A percentile compares a stretch with the other conserved stretches of the same genome.
Evolutionary conservation across 495 filamentous ascomycete genomes (phyloP).

Genomic region (Penicillium cataractarum): DNA sequence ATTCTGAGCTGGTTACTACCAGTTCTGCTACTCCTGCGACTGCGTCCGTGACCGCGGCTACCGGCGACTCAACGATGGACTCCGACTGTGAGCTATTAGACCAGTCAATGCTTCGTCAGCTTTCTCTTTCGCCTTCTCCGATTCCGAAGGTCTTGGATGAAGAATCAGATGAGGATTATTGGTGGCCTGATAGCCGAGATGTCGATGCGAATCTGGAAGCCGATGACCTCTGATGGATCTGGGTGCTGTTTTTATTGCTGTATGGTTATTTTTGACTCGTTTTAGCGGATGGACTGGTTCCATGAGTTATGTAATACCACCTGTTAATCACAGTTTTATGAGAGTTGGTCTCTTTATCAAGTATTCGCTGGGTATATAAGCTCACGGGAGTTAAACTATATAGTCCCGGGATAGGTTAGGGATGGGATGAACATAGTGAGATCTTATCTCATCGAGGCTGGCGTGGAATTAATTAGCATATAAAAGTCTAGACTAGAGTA

Average conservation of each 20-base stretch:
- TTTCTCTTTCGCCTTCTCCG: neutral
- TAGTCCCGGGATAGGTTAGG: too few relatives aligned
- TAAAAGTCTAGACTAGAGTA: neutral
- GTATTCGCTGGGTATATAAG: neutral
- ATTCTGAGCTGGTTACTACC: neutral
- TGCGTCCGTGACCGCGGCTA: neutral
- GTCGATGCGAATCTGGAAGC: conserved; percentile 37
- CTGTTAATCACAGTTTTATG: neutral
- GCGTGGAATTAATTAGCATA: too few relatives aligned
- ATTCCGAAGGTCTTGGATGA: conserved; percentile 21
- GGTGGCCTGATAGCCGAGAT: conserved; percentile 45
- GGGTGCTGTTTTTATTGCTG: neutral
- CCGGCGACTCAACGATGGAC: neutral
- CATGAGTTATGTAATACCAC: neutral
- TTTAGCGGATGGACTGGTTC: neutral
- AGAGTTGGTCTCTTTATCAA: neutral
- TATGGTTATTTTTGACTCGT: neutral
- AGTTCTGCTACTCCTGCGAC: neutral
- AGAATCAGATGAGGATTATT: conserved; percentile 45
- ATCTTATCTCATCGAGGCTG: neutral
- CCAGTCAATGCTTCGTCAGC: neutral
- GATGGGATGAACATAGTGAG: neutral
- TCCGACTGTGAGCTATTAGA: neutral
- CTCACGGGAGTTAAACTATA: too few relatives aligned
- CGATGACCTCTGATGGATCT: neutral